Percentiles rank a stretch among this genome's conserved stretches.
These are phyloP conservation scores for Phaseolus coccineus DNA, from an alignment of 331 rosid species.

Conservation along the genomic window DNA sequence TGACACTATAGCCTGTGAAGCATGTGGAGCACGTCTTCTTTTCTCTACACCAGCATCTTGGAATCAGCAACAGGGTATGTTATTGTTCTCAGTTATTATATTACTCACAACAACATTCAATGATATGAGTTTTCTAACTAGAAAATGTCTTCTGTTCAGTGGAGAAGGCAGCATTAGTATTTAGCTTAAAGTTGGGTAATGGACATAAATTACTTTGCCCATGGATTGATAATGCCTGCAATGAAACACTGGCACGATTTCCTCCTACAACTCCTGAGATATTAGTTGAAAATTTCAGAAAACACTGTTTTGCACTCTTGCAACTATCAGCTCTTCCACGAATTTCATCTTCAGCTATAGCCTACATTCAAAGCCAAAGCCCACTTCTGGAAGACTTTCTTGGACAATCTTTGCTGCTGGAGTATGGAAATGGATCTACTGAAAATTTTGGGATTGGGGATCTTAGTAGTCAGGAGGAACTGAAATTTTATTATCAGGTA, in stretches of 20 bases:
- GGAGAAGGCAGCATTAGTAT: conserved; percentile 93
- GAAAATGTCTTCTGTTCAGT: conserved; percentile 58
- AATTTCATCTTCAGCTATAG: conserved; percentile 67
- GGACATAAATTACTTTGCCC: conserved; percentile 97
- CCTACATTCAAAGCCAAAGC: conserved; percentile 62
- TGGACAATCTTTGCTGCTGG: conserved; percentile 56
- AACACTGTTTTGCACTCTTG: conserved; percentile 64
- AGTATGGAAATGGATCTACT: conserved; percentile 54
- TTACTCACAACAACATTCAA: not conserved
- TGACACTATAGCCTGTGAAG: conserved; percentile 84
- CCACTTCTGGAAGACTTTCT: conserved; percentile 73
- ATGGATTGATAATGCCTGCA: conserved; percentile 90
- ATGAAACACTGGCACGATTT: conserved; percentile 75
- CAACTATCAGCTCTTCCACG: conserved; percentile 78
- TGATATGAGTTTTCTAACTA: conserved; percentile 39
- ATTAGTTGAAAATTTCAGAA: conserved; percentile 72
- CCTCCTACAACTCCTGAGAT: conserved; percentile 76
- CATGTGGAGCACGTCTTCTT: conserved; percentile 79
- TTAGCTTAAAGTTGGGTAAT: conserved; percentile 86
- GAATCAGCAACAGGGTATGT: conserved; percentile 86
- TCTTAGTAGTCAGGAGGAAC: conserved; percentile 57
- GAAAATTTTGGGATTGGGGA: conserved; percentile 53
- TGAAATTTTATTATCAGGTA: conserved; percentile 79
- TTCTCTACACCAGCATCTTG: conserved; percentile 88
- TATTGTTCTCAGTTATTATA: conserved; percentile 33